Evolutionary conservation across 495 filamentous ascomycete genomes (phyloP).

Genomic region (Aspergillus funiculosus): DNA sequence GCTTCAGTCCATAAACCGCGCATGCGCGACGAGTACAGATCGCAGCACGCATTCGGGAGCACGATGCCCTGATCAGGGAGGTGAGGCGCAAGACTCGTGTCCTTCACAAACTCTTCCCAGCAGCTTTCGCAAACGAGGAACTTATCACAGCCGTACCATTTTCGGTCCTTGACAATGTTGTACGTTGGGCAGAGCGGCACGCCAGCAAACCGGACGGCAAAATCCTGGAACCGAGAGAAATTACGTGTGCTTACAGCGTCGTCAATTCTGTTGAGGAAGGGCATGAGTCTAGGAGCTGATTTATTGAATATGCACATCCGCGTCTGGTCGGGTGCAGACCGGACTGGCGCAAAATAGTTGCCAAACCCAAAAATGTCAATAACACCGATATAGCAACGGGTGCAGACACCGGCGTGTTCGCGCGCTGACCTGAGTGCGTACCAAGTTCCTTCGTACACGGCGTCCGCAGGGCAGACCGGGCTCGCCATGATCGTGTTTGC

Average conservation of each 20-base stretch:
- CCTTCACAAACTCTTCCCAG: slow-evolving; percentile 2
- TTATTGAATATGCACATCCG: neutral
- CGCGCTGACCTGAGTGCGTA: neutral
- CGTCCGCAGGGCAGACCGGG: neutral
- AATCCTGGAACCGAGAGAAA: neutral
- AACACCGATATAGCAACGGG: neutral
- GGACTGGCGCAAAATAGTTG: neutral
- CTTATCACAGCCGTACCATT: neutral
- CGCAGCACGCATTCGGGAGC: neutral
- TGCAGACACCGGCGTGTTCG: neutral
- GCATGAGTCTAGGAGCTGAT: neutral
- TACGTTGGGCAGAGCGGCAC: neutral
- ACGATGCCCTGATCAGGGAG: neutral
- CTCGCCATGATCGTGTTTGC: neutral
- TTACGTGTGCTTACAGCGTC: neutral
- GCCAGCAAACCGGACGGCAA: neutral
- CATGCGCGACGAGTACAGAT: neutral
- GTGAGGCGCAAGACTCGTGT: neutral
- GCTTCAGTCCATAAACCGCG: neutral
- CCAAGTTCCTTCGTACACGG: neutral
- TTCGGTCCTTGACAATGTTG: neutral
- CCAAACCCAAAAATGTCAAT: neutral
- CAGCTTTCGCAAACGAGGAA: neutral
- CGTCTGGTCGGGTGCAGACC: neutral
- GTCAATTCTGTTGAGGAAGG: neutral